These are phyloP conservation scores for Eimeria praecox DNA, from an alignment of 169 alveolate genomes.

Conservation along the genomic window DNA sequence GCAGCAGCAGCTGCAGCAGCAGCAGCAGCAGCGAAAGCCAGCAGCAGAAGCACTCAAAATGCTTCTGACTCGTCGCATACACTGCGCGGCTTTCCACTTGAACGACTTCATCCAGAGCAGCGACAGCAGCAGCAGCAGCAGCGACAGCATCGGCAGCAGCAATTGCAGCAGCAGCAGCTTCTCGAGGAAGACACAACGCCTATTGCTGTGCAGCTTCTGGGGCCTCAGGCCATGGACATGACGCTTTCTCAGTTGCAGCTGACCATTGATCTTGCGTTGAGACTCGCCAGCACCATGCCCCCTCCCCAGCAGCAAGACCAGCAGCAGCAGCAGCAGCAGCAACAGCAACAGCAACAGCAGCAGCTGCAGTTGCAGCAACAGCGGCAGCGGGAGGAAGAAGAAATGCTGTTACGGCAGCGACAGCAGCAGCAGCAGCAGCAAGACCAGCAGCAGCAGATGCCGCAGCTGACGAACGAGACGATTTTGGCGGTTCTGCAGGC, in stretches of 20 bases:
- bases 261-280: constrained; percentile 60
- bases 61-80: constrained; percentile 6
- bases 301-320: constrained; percentile 38
- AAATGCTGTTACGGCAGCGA: not conserved
- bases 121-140: constrained; percentile 60
- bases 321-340: constrained; percentile 55
- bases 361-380: constrained; percentile 2
- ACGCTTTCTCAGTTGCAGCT: constrained; percentile 61
- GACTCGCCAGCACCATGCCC: constrained; percentile 70
- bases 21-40: constrained; percentile 9
- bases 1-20: constrained; percentile 58
- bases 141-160: constrained; percentile 8
- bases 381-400: constrained; percentile 8
- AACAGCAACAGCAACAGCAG: not conserved
- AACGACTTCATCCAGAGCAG: constrained; percentile 19
- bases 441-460: constrained; percentile 20
- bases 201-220: constrained; percentile 75
- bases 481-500: constrained; percentile 36
- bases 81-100: constrained; percentile 7
- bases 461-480: constrained; percentile 28
- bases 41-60: not conserved
- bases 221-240: constrained; percentile 67
- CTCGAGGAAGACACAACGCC: constrained; percentile 2
- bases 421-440: constrained; percentile 6
- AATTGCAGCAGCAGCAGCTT: constrained; percentile 10